phyloP scores from a whole-genome alignment of 108 stramenopile genomes.

The Schizochytrium sp. region DNA sequence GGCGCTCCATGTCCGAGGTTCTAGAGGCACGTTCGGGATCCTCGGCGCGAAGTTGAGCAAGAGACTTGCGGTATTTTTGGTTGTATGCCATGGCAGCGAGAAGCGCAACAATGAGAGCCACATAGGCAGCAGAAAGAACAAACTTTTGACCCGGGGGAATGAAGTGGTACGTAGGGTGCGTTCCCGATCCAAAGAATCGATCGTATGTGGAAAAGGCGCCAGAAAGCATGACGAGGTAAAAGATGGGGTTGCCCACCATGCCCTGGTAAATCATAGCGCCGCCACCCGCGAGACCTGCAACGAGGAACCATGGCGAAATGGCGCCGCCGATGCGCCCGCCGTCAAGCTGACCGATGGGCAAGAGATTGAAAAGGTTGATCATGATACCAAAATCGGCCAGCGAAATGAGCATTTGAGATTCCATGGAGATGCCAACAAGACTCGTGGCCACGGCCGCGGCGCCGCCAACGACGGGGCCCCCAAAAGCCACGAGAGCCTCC shows the following conservation, averaged over 20 bases:
- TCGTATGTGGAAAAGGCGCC: constrained; percentile 72
- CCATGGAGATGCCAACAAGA: constrained; percentile 56
- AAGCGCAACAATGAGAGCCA: constrained; percentile 61
- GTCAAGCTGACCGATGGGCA: constrained; percentile 79
- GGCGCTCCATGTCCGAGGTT: background rate
- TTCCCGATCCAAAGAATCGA: constrained; percentile 59
- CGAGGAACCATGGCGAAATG: constrained; percentile 59
- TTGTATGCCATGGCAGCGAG: constrained; percentile 71
- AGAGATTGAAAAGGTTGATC: constrained; percentile 85
- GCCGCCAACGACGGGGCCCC: constrained; percentile 71
- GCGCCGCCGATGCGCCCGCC: constrained; percentile 81
- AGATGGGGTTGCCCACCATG: constrained; percentile 71
- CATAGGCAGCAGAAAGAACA: constrained; percentile 63
- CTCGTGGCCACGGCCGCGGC: constrained; percentile 65
- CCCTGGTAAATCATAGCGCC: constrained; percentile 59
- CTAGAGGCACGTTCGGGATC: background rate
- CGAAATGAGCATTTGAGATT: constrained; percentile 71
- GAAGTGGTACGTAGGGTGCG: constrained; percentile 62
- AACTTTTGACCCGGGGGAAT: constrained; percentile 53
- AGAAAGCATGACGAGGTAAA: constrained; percentile 69
- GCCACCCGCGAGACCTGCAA: constrained; percentile 69
- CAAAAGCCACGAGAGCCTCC: constrained; percentile 79
- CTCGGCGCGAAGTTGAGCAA: constrained; percentile 42
- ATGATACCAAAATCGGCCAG: constrained; percentile 88
- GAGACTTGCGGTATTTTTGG: constrained; percentile 60